Evolutionary conservation across 2,329 filamentous ascomycete species (phyloP), one percentile per base, ranked within the genome.

Genomic region (Paecilomyces sp.): DNA sequence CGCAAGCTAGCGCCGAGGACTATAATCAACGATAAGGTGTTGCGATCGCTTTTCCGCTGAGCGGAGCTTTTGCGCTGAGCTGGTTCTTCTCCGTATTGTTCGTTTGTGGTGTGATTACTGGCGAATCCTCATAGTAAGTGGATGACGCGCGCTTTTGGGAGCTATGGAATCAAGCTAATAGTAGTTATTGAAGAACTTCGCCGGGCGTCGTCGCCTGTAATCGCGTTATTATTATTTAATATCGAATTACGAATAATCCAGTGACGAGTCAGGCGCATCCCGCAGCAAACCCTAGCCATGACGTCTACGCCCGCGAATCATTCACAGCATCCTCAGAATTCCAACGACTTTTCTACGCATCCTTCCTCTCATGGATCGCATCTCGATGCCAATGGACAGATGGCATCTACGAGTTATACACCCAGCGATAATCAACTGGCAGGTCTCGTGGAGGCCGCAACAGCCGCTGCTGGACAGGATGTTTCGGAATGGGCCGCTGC

Each of bases 381-480:
- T 18, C 60, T 73, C 12, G 73, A 76, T 33, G 64, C 72, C 12
- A 74, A 66, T 57, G 52, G 64, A 51, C 70, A 69, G 34, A 57
- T 70, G 13, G 59, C 60, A 12, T 67, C 67, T 31, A 70, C 59
- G 31, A 67, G 67, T 25, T 76, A 76, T 63, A 65, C 70, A 13
- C 69, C 73, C 1, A 75, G 68, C 47, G 76, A 79, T 55, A 76
- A 75, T 55, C 77, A 79, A 57, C 69, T 80, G 13, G 77, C 77
- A 3, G 77, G 77, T 3, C 63, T 80, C 34, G 76, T 80, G 6
- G 74, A 79, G 64, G 77, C 77, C 31, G 77, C 77, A 2, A 79
- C 77, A 2, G 77, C 77, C 1, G 76, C 77, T 33, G 77, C 77
- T 36, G 72, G 71, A 18, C 71, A 75, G 60, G 70, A 75, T 60